These are phyloP conservation scores for Mycena haematopus DNA, from an alignment of 768 basidiomycete species.

Conservation along the genomic window DNA sequence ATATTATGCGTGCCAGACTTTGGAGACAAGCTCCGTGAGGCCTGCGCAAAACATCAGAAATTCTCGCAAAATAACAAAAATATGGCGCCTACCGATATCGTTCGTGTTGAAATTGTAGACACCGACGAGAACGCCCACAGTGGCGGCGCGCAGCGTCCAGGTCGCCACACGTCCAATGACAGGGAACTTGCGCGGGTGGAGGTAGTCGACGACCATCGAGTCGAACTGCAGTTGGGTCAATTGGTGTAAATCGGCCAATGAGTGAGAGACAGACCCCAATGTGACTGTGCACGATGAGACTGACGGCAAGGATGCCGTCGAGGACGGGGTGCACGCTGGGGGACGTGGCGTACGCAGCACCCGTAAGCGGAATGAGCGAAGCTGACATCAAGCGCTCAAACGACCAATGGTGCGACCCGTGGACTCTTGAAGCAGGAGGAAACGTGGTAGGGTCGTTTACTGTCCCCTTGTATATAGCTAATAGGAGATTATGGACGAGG, in stretches of 20 bases:
- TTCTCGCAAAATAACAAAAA: constrained; percentile 9
- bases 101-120: constrained; percentile 99
- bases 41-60: constrained; percentile 11
- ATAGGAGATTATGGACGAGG: constrained; percentile 30
- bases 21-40: constrained; percentile 29
- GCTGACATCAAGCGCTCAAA: constrained; percentile 95
- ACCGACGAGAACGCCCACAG: constrained; percentile 84
- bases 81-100: constrained; percentile 80
- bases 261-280: constrained; percentile 76
- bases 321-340: constrained; percentile 81
- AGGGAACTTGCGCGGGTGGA: constrained; percentile 95
- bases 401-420: constrained; percentile 92
- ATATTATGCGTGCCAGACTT: constrained; percentile 27
- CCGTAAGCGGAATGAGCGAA: constrained; percentile 85
- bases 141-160: constrained; percentile 83
- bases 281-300: constrained; percentile 93
- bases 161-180: constrained; percentile 65
- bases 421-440: constrained; percentile 77
- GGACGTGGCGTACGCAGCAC: constrained; percentile 82
- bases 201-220: constrained; percentile 80
- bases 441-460: constrained; percentile 96
- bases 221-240: constrained; percentile 63
- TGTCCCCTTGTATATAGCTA: constrained; percentile 88
- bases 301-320: constrained; percentile 88
- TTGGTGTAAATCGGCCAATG: neutral